phyloP scores from a whole-genome alignment of 176 grass and related monocot species.

The Bonia amplexicaulis region DNA sequence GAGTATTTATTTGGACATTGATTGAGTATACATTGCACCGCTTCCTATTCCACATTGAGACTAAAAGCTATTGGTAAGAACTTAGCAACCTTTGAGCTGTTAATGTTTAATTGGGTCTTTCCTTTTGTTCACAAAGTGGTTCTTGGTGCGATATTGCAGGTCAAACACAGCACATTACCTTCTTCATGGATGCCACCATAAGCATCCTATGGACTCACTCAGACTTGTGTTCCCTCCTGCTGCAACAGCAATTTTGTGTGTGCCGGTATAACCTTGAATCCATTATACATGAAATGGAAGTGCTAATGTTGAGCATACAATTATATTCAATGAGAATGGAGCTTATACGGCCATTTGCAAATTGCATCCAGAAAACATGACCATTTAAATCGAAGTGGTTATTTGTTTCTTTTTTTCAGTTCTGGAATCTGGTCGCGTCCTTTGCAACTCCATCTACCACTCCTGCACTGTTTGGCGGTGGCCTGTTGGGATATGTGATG shows the following conservation, averaged over 20 bases:
- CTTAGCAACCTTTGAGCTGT: not conserved
- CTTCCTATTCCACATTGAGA: constrained; percentile 92
- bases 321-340: not conserved
- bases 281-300: not conserved
- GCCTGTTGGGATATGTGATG: constrained; percentile 83
- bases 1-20: constrained; percentile 86
- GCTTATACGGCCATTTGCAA: not conserved
- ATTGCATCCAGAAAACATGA: not conserved
- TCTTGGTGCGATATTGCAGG: constrained; percentile 38
- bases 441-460: constrained; percentile 55
- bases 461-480: constrained; percentile 77
- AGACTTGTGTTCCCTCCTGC: constrained; percentile 87
- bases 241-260: constrained; percentile 73
- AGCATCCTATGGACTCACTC: constrained; percentile 89
- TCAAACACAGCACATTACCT: constrained; percentile 83
- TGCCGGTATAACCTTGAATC: constrained; percentile 46
- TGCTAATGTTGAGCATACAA: not conserved
- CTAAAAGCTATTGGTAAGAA: constrained; percentile 64
- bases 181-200: constrained; percentile 95
- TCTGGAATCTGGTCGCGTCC: constrained; percentile 74
- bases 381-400: not conserved
- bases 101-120: not conserved
- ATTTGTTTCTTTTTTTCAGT: constrained; percentile 40
- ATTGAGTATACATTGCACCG: constrained; percentile 83
- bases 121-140: not conserved